Evolutionary conservation across 2,329 filamentous ascomycete species (phyloP), one percentile per base, ranked within the genome.

Genomic region (Cordyceps farinosa): DNA sequence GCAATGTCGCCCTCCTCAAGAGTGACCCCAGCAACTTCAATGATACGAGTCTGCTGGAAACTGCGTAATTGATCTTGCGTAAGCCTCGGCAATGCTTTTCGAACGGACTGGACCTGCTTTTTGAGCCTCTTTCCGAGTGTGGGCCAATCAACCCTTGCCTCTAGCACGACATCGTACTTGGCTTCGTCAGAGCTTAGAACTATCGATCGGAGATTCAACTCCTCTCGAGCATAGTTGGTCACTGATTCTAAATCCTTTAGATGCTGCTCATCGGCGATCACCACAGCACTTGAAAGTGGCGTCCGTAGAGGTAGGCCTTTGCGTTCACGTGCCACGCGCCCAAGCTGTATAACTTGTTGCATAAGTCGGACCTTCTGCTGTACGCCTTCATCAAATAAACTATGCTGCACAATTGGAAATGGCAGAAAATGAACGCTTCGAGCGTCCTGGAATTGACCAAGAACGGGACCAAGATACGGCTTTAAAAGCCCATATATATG

Each of bases 61-160:
- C 80, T 77, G 73, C 91, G 90, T 66, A 96, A 90, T 67, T 95
- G 84, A 4, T 22, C 60, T 56, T 87, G 90, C 7, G 85, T 88
- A 47, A 97, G 80, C 42, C 78, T 82, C 13, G 92, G 91, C 53
- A 97, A 79, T 3, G 89, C 91, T 78, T 92, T 93, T 79, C 92
- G 92, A 67, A 96, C 91, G 75, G 88, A 90, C 69, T 89, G 86
- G 48, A 90, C 88, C 71, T 96, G 91, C 77, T 95, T 95, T 82
- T 94, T 95, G 69, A 96, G 83, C 80, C 96, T 96, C 84, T 95
- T 95, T 65, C 92, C 92, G 11, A 97, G 82, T 3, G 89, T 89
- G 29, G 92, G 91, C 87, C 92, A 96, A 75, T 97, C 92, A 9
- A 91, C 91, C 55, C 84, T 84, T 7, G 91, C 90, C 65, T 89